Percentiles rank a stretch among this genome's conserved stretches.
phyloP scores from a whole-genome alignment of 257 asterid species.

The Nicotiana sylvestris region DNA sequence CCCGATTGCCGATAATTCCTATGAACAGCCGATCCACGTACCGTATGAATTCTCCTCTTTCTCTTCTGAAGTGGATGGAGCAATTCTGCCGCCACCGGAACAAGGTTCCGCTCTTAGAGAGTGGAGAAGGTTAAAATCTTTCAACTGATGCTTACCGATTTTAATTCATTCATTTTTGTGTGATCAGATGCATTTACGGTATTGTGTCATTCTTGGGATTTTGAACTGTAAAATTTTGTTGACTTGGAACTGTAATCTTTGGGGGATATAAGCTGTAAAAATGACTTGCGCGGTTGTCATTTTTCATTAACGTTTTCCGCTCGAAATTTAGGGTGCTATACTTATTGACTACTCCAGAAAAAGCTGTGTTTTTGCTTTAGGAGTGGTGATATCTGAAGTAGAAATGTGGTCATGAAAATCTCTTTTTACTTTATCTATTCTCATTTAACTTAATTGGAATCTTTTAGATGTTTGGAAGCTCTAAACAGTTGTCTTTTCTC shows the following conservation, averaged over 20 bases:
- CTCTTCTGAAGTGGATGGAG: constrained; percentile 26
- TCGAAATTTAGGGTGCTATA: neutral
- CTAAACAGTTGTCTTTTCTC: neutral
- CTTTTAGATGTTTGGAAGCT: neutral
- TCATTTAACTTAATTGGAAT: too few species aligned
- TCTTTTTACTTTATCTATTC: neutral
- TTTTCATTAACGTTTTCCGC: too few species aligned
- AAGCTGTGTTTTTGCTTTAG: neutral
- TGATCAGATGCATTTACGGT: neutral
- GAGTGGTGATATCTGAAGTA: too few species aligned
- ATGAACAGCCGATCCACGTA: too few species aligned
- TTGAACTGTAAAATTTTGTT: too few species aligned
- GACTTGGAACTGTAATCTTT: too few species aligned
- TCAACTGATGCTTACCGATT: neutral
- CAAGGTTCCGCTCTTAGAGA: constrained; percentile 74
- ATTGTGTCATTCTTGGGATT: too few species aligned
- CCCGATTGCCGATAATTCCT: constrained; percentile 28
- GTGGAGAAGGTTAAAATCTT: constrained; percentile 62
- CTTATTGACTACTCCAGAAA: too few species aligned
- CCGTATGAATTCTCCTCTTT: constrained; percentile 28
- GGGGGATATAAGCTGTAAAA: too few species aligned
- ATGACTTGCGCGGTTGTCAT: neutral
- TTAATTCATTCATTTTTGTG: neutral
- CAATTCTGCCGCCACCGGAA: constrained; percentile 55
- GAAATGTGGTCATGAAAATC: neutral